These are phyloP conservation scores for Casuarina cunninghamiana DNA, from an alignment of 306 rosid genomes.

Conservation along the genomic window DNA sequence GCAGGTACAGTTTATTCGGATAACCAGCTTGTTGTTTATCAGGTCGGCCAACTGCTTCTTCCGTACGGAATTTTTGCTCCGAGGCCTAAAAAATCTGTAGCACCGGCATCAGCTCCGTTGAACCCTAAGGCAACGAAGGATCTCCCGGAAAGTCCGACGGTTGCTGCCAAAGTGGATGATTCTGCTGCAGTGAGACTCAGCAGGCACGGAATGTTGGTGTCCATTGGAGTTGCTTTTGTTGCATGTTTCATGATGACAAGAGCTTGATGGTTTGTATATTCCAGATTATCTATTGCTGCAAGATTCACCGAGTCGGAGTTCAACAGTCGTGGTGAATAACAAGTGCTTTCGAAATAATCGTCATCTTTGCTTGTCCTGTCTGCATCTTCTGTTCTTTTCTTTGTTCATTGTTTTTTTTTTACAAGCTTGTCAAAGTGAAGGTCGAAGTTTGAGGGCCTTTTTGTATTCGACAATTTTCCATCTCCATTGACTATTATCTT, in stretches of 20 bases:
- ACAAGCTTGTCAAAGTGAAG: too few relatives aligned
- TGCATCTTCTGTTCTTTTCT: neutral
- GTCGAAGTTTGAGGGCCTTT: neutral
- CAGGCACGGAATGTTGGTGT: constrained; percentile 19
- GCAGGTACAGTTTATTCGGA: constrained; percentile 58
- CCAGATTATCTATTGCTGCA: neutral
- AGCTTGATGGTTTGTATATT: constrained; percentile 20
- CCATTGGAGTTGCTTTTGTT: constrained; percentile 20
- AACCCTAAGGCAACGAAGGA: constrained; percentile 24
- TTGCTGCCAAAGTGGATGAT: neutral
- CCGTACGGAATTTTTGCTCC: constrained; percentile 66
- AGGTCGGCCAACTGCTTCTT: constrained; percentile 60
- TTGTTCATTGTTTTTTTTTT: neutral
- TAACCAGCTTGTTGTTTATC: constrained; percentile 55
- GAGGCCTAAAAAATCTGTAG: neutral
- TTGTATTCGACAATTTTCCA: too few relatives aligned
- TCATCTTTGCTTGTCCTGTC: neutral
- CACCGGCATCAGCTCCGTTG: constrained; percentile 43
- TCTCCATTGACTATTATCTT: too few relatives aligned
- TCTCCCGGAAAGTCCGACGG: constrained; percentile 12
- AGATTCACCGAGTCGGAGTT: neutral
- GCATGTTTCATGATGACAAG: neutral
- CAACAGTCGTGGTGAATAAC: constrained; percentile 19
- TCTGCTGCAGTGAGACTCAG: neutral
- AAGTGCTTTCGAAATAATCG: constrained; percentile 29